These are phyloP conservation scores for Durio zibethinus DNA, from an alignment of 345 rosid species.

Conservation along the genomic window DNA sequence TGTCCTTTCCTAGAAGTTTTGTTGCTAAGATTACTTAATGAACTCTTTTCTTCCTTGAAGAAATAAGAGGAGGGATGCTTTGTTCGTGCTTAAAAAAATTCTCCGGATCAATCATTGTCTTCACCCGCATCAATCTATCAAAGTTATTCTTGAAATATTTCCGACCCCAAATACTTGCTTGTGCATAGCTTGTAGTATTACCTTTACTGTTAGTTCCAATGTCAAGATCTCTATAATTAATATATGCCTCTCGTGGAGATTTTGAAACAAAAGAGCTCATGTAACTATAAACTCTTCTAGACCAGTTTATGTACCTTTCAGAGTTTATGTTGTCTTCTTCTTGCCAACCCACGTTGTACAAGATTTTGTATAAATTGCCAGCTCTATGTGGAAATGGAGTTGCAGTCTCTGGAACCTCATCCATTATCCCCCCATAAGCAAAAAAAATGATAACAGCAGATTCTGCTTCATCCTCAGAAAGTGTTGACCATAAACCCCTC, in stretches of 20 bases:
- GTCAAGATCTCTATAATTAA: slow-evolving; percentile 68
- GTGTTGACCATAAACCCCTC: slow-evolving; percentile 43
- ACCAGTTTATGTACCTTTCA: slow-evolving; percentile 28
- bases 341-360: slow-evolving; percentile 36
- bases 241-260: slow-evolving; percentile 45
- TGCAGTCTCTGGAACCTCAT: slow-evolving; percentile 36
- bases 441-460: slow-evolving; percentile 42
- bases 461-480: slow-evolving; percentile 35
- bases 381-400: slow-evolving; percentile 61
- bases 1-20: too few relatives aligned
- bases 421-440: slow-evolving; percentile 76
- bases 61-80: slow-evolving; percentile 42
- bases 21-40: too few relatives aligned
- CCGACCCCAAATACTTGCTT: slow-evolving; percentile 45
- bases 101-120: slow-evolving; percentile 46
- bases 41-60: neutral
- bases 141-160: slow-evolving; percentile 53
- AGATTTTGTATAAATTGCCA: slow-evolving; percentile 48
- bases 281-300: slow-evolving; percentile 35
- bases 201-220: slow-evolving; percentile 39
- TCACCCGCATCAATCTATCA: slow-evolving; percentile 40
- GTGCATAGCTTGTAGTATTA: slow-evolving; percentile 20
- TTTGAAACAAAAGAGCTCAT: slow-evolving; percentile 53
- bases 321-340: slow-evolving; percentile 14
- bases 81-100: slow-evolving; percentile 62